phyloP scores from a whole-genome alignment of 2,329 filamentous ascomycete species.

The Macroventuria anomochaeta region DNA sequence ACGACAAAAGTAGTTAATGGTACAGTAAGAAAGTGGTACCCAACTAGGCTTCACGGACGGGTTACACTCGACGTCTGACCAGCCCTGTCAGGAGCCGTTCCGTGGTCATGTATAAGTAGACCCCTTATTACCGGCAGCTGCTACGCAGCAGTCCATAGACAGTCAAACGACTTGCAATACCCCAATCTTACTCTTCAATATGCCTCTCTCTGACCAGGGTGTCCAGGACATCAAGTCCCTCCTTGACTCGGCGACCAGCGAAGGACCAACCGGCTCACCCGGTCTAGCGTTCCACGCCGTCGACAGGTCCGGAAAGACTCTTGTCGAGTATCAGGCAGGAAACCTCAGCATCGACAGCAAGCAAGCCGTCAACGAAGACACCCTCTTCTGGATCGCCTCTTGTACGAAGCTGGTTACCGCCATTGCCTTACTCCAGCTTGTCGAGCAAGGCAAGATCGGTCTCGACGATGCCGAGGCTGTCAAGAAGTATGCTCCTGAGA shows the following conservation, averaged over 20 bases:
- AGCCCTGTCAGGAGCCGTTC: neutral
- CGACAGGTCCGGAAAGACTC: slow-evolving; percentile 52
- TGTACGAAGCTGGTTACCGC: slow-evolving; percentile 54
- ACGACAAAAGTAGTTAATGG: neutral
- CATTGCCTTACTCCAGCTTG: slow-evolving; percentile 45
- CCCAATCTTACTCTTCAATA: slow-evolving; percentile 9
- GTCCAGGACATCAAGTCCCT: slow-evolving; percentile 46
- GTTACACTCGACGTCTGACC: neutral
- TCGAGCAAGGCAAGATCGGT: slow-evolving; percentile 46
- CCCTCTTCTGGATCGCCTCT: slow-evolving; percentile 64
- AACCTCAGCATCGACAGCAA: slow-evolving; percentile 48
- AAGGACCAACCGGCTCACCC: slow-evolving; percentile 44
- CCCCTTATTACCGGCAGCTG: slow-evolving; percentile 1
- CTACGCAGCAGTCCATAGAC: slow-evolving; percentile 5
- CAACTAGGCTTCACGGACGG: neutral
- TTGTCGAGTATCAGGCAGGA: slow-evolving; percentile 53
- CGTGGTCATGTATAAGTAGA: slow-evolving; percentile 6
- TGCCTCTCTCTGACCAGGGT: slow-evolving; percentile 42
- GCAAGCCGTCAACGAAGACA: slow-evolving; percentile 66
- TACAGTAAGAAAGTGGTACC: neutral
- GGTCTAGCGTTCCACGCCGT: slow-evolving; percentile 56
- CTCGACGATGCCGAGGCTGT: slow-evolving; percentile 46
- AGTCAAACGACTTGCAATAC: neutral
- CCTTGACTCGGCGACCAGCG: slow-evolving; percentile 36
- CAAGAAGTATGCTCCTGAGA: slow-evolving; percentile 43